phyloP scores from a whole-genome alignment of 2,329 filamentous ascomycete genomes.

The Xylaria polymorpha region DNA sequence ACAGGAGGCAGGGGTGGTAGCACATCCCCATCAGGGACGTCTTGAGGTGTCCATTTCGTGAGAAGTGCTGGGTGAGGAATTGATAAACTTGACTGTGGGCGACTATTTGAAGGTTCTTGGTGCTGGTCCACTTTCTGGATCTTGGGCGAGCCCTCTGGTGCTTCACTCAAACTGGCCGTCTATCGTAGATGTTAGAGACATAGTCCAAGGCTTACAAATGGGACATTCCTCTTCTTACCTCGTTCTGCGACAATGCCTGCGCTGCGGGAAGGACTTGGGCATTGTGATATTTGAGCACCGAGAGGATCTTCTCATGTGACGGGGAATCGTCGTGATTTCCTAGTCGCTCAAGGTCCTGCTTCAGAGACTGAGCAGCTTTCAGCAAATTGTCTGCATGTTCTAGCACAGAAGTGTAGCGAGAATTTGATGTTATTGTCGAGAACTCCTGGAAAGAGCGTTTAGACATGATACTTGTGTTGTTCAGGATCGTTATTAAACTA shows the following conservation, averaged over 20 bases:
- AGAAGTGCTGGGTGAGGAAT: slow-evolving; percentile 48
- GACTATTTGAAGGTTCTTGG: slow-evolving; percentile 12
- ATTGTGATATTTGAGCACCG: slow-evolving; percentile 43
- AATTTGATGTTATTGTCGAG: slow-evolving; percentile 32
- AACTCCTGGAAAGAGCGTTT: slow-evolving; percentile 53
- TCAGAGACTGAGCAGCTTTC: slow-evolving; percentile 53
- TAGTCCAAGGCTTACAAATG: background rate
- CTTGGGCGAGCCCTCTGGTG: slow-evolving; percentile 40
- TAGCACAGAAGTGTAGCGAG: slow-evolving; percentile 41
- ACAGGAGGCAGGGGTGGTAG: slow-evolving; percentile 72
- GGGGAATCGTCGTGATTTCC: slow-evolving; percentile 32
- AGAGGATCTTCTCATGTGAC: slow-evolving; percentile 36
- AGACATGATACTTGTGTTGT: slow-evolving; percentile 49
- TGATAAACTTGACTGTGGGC: slow-evolving; percentile 26
- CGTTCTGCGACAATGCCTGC: slow-evolving; percentile 40
- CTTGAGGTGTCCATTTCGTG: slow-evolving; percentile 63
- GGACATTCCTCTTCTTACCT: slow-evolving; percentile 36
- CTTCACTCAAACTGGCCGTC: slow-evolving; percentile 25
- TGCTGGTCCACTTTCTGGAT: slow-evolving; percentile 41
- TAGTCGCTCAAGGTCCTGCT: slow-evolving; percentile 47
- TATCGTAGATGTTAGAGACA: slow-evolving; percentile 27
- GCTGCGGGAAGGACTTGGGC: slow-evolving; percentile 41
- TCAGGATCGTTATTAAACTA: background rate
- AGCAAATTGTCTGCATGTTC: slow-evolving; percentile 55
- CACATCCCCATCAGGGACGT: slow-evolving; percentile 55